Base-by-base conservation (phyloP, 1,139 yeast genomes). In the Saccharomyces hybrid region DNA sequence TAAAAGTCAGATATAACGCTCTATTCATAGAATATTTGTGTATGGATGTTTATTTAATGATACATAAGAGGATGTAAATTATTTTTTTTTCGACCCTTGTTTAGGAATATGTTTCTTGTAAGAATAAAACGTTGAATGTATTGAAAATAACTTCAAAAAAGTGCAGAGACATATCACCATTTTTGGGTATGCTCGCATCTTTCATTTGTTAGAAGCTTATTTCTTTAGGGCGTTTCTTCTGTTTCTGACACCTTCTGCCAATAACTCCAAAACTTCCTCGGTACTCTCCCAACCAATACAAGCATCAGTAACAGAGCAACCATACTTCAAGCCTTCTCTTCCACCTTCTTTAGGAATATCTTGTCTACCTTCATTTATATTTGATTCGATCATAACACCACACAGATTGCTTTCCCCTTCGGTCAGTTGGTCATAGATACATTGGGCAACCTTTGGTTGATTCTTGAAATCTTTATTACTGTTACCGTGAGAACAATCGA, bases 401-500 rank as follows among this genome's bases (percentile, higher is more conserved):
- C 96, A 86, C 60, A 93, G 85, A 56, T 78, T 74, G 48, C 78
- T 78, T 65, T 86, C 87, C 60, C 99, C 99, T n/a, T 74, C 77
- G 16, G 79, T 72, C 50, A 93, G 72, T 73, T 93, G 99, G 55
- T 82, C 82, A 57, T 91, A 90, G 56, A 93, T 81, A 53, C 76
- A 81, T 21, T 81, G 79, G 21, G 96, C 90, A n/a, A 91, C 99
- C 71, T 80, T 81, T 50, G 98, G 97, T 76, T 93, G 99, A 74
- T 93, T 93, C 67, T 79, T 81, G 79, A 83, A 91, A 73, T 93
- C 84, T 72, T 93, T 93, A 68, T 78, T 82, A 51, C 97, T 88
- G 77, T 93, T 93, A 60, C 96, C 99, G 70, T 93, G 99, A 47
- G 97, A 90, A 71, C 98, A 93, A 74, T 93, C 99, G 59, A 93